A percentile compares a stretch with the other conserved stretches of the same genome.
Evolutionary conservation across 352 stramenopile species (phyloP).

Genomic region (Globisporangium sylvaticum): DNA sequence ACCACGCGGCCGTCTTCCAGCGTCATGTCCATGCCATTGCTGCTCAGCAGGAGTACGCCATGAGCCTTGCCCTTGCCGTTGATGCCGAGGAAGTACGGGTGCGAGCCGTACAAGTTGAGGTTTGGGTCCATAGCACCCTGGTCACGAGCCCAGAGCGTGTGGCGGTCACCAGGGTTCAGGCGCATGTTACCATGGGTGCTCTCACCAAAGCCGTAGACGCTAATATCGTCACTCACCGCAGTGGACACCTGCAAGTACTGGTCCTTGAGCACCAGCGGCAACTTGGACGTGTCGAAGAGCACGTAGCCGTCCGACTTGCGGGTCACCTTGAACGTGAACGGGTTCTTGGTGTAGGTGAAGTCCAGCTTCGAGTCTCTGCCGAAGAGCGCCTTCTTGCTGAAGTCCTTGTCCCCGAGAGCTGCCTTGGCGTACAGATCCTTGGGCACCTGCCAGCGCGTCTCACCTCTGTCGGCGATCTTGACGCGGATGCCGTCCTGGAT

Average conservation of each 20-base stretch:
- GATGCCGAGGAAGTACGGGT: constrained; percentile 47
- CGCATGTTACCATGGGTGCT: constrained; percentile 31
- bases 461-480: constrained; percentile 24
- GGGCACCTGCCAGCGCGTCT: constrained; percentile 23
- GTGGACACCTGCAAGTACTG: constrained; percentile 62
- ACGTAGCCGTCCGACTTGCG: constrained; percentile 31
- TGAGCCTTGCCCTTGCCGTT: constrained; percentile 34
- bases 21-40: constrained; percentile 59
- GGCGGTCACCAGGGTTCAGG: constrained; percentile 32
- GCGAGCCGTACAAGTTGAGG: constrained; percentile 50
- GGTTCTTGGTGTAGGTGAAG: constrained; percentile 33
- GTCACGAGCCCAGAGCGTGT: constrained; percentile 44
- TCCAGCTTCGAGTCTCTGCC: constrained; percentile 16
- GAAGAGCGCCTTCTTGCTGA: constrained; percentile 12
- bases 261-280: constrained; percentile 34
- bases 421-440: constrained; percentile 10
- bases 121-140: constrained; percentile 28
- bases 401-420: constrained; percentile 4
- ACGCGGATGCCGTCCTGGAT: constrained; percentile 16
- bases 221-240: constrained; percentile 16
- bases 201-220: constrained; percentile 49
- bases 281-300: constrained; percentile 46
- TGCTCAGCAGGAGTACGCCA: constrained; percentile 52
- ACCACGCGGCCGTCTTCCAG: constrained; percentile 31
- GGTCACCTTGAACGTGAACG: constrained; percentile 35